Base-by-base conservation (phyloP, 169 alveolate genomes). In the Plasmodium inui region DNA sequence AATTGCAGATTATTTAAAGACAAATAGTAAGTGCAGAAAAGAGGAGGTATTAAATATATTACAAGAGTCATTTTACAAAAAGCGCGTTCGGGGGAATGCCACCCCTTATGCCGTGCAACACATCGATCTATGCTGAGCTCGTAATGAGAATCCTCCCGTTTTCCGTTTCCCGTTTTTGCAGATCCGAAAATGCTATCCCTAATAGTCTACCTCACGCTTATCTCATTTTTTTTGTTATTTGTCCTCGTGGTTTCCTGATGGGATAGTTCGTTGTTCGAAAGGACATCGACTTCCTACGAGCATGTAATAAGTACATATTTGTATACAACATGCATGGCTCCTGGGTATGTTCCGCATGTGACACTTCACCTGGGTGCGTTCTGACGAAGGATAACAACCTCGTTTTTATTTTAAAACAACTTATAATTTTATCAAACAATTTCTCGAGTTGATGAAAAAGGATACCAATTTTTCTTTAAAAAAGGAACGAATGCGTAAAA, bases 21-120 rank as follows among this genome's bases (percentile, higher is more conserved):
- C 96, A 19, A 92, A 85, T 19, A 96, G 96, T 93, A 41, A 96
- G 92, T 50, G 22, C 57, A 74, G 74, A 14, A 34, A 57, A 57
- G 34, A 76, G 28, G 17, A 72, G 39, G 19, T 3, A 55, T 61
- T 34, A 53, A 9, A 57, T 22, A 79, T n/a, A 88, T n/a, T 22
- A 30, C 14, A 22, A 6, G 46, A 32, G 74, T 37, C 46, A 34
- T 61, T 19, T 37, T 70, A 7, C 9, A 53, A 28, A 82, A 67
- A 82, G 37, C 19, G 41, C 26, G 17, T 41, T 57, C 41, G 12
- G 28, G 46, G 26, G 22, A 32, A 14, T 82, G 5, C 50, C 71
- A 17, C 46, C 71, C 39, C 26, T 9, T 28, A 37, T n/a, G 28
- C 17, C 44, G 30, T 37, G 28, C 26, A 14, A 37, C 39, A 55